These are phyloP conservation scores for Penicillium sp. DNA, from an alignment of 2,329 filamentous ascomycete species.

Conservation along the genomic window DNA sequence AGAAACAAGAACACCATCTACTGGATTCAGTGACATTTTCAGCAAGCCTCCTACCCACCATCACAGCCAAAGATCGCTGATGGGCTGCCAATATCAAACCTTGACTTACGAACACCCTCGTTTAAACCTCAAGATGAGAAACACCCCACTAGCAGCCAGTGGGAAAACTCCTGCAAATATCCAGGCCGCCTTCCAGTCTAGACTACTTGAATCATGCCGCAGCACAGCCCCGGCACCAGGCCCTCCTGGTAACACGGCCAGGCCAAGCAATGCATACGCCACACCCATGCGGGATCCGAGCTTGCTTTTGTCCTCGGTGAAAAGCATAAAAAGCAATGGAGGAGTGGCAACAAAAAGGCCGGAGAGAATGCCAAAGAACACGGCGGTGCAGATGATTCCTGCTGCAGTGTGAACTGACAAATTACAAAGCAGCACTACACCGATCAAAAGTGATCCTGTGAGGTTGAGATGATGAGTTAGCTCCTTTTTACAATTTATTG, in stretches of 20 bases:
- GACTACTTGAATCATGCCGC: slow-evolving; percentile 23
- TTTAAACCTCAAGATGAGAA: slow-evolving; percentile 1
- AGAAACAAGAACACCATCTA: no score
- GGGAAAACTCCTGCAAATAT: slow-evolving; percentile 28
- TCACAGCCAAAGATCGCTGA: no score
- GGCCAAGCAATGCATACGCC: slow-evolving; percentile 50
- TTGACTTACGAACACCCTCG: not conserved
- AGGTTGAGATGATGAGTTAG: no score
- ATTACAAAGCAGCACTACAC: slow-evolving; percentile 34
- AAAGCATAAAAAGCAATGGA: slow-evolving; percentile 28
- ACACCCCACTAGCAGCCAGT: slow-evolving; percentile 16
- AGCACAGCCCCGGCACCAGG: slow-evolving; percentile 55
- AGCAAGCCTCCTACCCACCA: no score
- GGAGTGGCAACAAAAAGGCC: slow-evolving; percentile 45
- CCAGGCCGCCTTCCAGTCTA: slow-evolving; percentile 44
- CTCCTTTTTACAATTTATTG: no score
- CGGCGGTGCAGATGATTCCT: slow-evolving; percentile 31
- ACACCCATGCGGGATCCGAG: slow-evolving; percentile 60
- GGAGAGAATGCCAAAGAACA: slow-evolving; percentile 47
- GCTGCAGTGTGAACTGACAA: slow-evolving; percentile 26
- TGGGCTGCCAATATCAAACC: not conserved
- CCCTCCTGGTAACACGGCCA: slow-evolving; percentile 54
- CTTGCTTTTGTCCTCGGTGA: slow-evolving; percentile 47
- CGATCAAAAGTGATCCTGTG: slow-evolving; percentile 31
- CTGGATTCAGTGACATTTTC: no score